These are phyloP conservation scores for Begonia masoniana DNA, from an alignment of 306 rosid species.

Conservation along the genomic window DNA sequence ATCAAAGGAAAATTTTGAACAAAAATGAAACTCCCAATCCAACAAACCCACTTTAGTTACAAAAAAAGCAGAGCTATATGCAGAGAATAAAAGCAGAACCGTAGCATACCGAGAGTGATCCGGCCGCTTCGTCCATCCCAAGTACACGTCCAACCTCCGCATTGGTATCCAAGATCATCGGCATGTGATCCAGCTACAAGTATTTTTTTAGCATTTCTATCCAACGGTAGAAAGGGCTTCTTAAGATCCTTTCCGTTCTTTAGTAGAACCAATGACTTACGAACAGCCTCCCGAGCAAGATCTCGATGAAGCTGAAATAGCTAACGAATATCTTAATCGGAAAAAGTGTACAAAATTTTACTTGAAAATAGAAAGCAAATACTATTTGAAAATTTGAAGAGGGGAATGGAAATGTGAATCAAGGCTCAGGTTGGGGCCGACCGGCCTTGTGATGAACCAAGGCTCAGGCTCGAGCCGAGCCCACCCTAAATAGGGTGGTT, in stretches of 20 bases:
- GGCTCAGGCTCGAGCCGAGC: too few relatives aligned
- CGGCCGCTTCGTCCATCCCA: slow-evolving; percentile 55
- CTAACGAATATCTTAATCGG: not conserved
- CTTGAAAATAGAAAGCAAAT: not conserved
- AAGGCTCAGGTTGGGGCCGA: too few relatives aligned
- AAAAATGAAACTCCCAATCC: too few relatives aligned
- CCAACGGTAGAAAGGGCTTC: slow-evolving; percentile 68
- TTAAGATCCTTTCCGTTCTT: slow-evolving; percentile 60
- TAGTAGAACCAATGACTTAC: slow-evolving; percentile 74
- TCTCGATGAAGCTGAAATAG: slow-evolving; percentile 57
- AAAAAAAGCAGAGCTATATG: not conserved
- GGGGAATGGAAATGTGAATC: not conserved
- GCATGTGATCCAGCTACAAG: slow-evolving; percentile 76
- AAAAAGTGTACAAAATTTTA: not conserved
- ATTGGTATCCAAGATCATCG: slow-evolving; percentile 74
- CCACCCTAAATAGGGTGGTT: too few relatives aligned
- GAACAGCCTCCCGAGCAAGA: slow-evolving; percentile 78
- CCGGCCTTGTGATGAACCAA: too few relatives aligned
- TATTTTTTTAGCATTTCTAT: slow-evolving; percentile 50
- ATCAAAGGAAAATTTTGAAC: too few relatives aligned
- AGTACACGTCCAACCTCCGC: slow-evolving; percentile 83
- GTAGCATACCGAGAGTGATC: slow-evolving; percentile 49
- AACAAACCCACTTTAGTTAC: too few relatives aligned
- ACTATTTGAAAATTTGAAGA: not conserved
- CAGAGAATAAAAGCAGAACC: not conserved